Evolutionary conservation across 2,329 filamentous ascomycete species (phyloP).

Genomic region (Colletotrichum sojae): DNA sequence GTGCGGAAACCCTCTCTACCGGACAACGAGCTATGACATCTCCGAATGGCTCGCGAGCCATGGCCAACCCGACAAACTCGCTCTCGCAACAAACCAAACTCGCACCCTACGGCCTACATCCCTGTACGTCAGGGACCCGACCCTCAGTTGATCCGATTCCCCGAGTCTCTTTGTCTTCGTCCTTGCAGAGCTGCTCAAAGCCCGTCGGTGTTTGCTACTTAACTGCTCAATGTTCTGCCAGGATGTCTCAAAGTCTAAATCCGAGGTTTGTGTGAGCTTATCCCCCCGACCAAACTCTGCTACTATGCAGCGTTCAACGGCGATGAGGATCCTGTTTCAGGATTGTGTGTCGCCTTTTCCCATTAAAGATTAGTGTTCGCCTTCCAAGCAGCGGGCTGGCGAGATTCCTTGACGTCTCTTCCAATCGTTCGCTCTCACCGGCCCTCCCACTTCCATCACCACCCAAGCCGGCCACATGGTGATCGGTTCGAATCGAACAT

Average conservation of each 20-base stretch:
- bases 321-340: background rate
- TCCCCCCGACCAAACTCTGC: constrained; percentile 21
- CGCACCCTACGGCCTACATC: background rate
- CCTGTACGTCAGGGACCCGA: background rate
- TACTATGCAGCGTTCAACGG: background rate
- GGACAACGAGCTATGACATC: constrained; percentile 10
- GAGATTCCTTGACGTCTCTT: background rate
- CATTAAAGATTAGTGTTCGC: background rate
- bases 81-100: background rate
- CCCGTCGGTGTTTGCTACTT: too few species aligned
- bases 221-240: background rate
- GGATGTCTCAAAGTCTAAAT: background rate
- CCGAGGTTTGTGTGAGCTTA: background rate
- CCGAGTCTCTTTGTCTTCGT: too few species aligned
- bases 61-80: background rate
- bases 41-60: constrained; percentile 5
- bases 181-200: too few species aligned
- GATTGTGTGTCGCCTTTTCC: background rate
- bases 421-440: background rate
- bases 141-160: background rate
- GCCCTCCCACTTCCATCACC: background rate
- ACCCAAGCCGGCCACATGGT: constrained; percentile 3
- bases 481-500: background rate
- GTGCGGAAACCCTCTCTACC: background rate
- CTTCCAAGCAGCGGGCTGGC: background rate